Conservation (phyloP, 2,329 filamentous ascomycete species). For the Fusarium sp. region DNA sequence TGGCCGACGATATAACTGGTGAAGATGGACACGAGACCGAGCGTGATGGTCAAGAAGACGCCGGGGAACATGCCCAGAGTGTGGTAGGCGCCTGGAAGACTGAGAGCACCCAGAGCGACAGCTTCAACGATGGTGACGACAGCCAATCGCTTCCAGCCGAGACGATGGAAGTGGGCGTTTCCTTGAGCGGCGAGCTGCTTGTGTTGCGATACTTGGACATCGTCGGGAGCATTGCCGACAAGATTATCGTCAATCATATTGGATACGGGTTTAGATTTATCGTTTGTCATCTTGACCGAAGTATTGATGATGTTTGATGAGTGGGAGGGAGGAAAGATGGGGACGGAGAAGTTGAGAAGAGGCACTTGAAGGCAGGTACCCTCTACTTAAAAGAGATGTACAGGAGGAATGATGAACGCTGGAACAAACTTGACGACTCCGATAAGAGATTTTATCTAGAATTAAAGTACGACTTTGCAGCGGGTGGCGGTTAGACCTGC, state of each 20-base stretch:
- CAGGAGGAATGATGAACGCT: background rate
- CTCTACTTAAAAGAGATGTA: background rate
- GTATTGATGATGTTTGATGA: slow-evolving; percentile 14
- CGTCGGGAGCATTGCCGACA: slow-evolving; percentile 17
- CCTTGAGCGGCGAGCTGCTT: slow-evolving; percentile 31
- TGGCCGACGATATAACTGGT: slow-evolving; percentile 59
- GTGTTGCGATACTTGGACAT: slow-evolving; percentile 29
- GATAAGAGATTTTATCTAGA: slow-evolving; percentile 10
- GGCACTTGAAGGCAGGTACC: background rate
- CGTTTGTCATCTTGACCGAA: slow-evolving; percentile 7
- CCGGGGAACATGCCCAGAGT: slow-evolving; percentile 64
- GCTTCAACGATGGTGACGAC: slow-evolving; percentile 35
- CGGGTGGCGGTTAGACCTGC: slow-evolving; percentile 26
- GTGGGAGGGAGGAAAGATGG: slow-evolving; percentile 2
- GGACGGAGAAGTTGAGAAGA: background rate
- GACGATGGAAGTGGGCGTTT: slow-evolving; percentile 34
- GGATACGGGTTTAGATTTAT: slow-evolving; percentile 3
- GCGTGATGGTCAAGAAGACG: slow-evolving; percentile 53
- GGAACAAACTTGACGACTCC: background rate
- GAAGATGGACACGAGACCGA: slow-evolving; percentile 59
- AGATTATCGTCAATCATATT: slow-evolving; percentile 29
- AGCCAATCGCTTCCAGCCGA: slow-evolving; percentile 35
- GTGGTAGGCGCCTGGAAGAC: slow-evolving; percentile 62
- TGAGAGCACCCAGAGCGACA: slow-evolving; percentile 39
- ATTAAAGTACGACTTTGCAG: background rate